Conservation (phyloP, 1,284 basidiomycete genomes). For the Boletus smithii region DNA sequence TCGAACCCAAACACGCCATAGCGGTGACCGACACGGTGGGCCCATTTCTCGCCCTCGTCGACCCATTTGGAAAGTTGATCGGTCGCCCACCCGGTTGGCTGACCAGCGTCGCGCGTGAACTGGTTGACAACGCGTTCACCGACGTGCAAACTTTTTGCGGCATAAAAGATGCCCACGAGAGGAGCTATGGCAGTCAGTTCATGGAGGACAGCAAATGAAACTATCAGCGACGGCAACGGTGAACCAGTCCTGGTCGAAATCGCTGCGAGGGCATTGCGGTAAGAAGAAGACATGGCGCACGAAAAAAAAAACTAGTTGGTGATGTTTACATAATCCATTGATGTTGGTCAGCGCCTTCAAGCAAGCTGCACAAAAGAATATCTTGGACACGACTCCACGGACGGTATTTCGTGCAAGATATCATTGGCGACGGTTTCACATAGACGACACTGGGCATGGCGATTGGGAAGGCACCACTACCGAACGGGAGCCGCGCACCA, state of each 20-base stretch:
- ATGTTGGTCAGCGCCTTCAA: slow-evolving; percentile 17
- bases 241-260: slow-evolving; percentile 64
- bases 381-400: background rate
- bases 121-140: slow-evolving; percentile 63
- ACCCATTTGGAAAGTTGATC: slow-evolving; percentile 56
- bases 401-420: background rate
- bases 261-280: slow-evolving; percentile 51
- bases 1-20: slow-evolving; percentile 84
- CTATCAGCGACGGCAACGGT: slow-evolving; percentile 71
- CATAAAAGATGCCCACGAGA: slow-evolving; percentile 72
- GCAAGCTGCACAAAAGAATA: background rate
- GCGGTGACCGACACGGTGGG: slow-evolving; percentile 66
- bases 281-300: slow-evolving; percentile 36
- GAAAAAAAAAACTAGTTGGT: slow-evolving; percentile 9
- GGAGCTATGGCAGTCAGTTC: slow-evolving; percentile 85
- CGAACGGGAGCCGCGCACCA: slow-evolving; percentile 21
- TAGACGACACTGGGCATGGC: slow-evolving; percentile 24
- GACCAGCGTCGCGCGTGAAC: slow-evolving; percentile 18
- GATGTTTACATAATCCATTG: slow-evolving; percentile 22
- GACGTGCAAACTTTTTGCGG: slow-evolving; percentile 64
- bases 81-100: slow-evolving; percentile 37
- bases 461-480: slow-evolving; percentile 9
- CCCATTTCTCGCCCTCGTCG: slow-evolving; percentile 70
- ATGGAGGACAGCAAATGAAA: slow-evolving; percentile 84
- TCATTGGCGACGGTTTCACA: slow-evolving; percentile 16